A percentile compares a stretch with the other conserved stretches of the same genome.
Conservation (phyloP, 2,329 filamentous ascomycete genomes). For the Ustulina deusta region DNA sequence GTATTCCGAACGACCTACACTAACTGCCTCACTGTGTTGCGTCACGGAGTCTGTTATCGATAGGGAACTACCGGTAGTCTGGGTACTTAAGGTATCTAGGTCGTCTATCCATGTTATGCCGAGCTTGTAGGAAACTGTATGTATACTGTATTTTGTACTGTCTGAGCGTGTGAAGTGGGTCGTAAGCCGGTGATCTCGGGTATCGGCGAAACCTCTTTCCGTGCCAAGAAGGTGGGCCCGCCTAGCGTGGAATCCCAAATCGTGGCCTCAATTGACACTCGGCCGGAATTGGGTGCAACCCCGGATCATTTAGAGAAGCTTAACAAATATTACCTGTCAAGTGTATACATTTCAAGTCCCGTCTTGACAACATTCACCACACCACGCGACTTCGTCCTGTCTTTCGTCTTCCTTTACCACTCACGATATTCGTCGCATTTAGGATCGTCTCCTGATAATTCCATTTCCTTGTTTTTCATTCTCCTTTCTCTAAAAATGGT, state of each 20-base stretch:
- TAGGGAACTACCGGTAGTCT: background rate
- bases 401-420: slow-evolving; percentile 46
- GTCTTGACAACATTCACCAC: slow-evolving; percentile 18
- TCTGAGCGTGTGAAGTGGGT: background rate
- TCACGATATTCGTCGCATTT: slow-evolving; percentile 45
- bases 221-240: slow-evolving; percentile 7
- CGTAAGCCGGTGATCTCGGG: slow-evolving; percentile 1
- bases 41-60: slow-evolving; percentile 17
- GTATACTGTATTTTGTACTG: background rate
- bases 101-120: no score
- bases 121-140: no score
- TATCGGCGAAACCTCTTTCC: slow-evolving; percentile 38
- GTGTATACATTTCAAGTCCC: slow-evolving; percentile 38
- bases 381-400: slow-evolving; percentile 15
- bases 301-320: slow-evolving; percentile 52
- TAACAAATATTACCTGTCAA: slow-evolving; percentile 37
- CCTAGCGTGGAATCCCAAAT: slow-evolving; percentile 44
- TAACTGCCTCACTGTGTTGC: background rate
- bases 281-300: slow-evolving; percentile 45
- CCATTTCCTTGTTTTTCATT: slow-evolving; percentile 18
- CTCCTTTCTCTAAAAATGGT: slow-evolving; percentile 36
- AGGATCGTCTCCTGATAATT: slow-evolving; percentile 14
- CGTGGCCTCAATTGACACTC: slow-evolving; percentile 54
- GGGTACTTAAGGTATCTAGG: no score
- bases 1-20: slow-evolving; percentile 15